Base-by-base conservation (phyloP, 2,329 filamentous ascomycete genomes). In the Aspergillus fructus region DNA sequence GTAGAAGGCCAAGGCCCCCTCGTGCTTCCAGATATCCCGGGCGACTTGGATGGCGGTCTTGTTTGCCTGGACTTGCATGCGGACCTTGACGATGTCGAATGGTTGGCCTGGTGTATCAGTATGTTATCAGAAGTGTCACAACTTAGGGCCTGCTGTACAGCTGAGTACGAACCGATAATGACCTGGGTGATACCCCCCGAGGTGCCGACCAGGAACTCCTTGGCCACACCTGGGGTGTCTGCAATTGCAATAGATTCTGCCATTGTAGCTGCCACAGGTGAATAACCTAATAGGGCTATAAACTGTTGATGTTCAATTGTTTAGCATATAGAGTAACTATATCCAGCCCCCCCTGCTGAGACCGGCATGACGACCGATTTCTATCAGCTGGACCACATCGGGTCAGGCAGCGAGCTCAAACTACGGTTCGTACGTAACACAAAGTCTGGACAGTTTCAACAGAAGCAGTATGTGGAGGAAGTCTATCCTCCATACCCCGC, bases 71-170 rank as follows among this genome's bases (percentile, higher is more conserved):
- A 93, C 97, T 76, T 97, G 93, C 41, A 97, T 84, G 52, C 93
- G 89, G 68, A 97, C 93, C 79, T 97, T 97, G 79, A 97, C 88
- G 61, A 96, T 96, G 79, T 96, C 92, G 83, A 86, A 87, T 13
- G 84, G 84, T 71, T 86, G 84, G 59, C 83, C 82, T 85, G 62
- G 21, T 3, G 21, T 21, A 21, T 1, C 21, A 21, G 3, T 21
- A 21, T 21, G 21, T 21, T 21, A 21, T 21, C 21, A 21, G 21
- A 21, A 21, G 21, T 21, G 21, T 2, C 2, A 19, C 19, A 19
- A 19, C 19, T 3, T 19, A 19, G 19, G 19, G 19, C 19, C 19
- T 2, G 19, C 19, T 19, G 2, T 19, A 19, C 19, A 19, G 19
- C 19, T 19, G 19, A 21, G 21, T 21, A 80, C 84, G 76, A 76